Percentiles rank a stretch among this genome's conserved stretches.
Conservation (phyloP, 352 stramenopile genomes). For the Phytophthora citricola region DNA sequence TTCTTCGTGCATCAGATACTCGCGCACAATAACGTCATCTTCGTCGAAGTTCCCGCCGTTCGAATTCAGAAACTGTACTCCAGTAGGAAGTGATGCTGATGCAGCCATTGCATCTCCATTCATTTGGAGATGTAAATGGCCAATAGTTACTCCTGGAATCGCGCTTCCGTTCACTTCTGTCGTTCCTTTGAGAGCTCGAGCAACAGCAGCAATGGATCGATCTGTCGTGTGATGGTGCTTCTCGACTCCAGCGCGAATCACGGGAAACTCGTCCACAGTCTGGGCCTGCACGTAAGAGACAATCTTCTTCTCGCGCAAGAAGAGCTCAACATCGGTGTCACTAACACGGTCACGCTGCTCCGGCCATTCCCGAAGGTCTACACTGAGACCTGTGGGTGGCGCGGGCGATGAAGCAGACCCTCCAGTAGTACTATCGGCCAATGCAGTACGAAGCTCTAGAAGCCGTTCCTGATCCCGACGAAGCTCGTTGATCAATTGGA, state of each 20-base stretch:
- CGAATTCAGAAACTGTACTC: neutral
- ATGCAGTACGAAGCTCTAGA: constrained; percentile 47
- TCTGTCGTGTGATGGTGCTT: constrained; percentile 33
- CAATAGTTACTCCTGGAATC: constrained; percentile 19
- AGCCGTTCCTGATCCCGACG: constrained; percentile 62
- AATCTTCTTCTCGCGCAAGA: constrained; percentile 62
- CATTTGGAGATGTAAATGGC: constrained; percentile 35
- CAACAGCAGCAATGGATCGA: constrained; percentile 41
- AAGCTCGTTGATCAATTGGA: constrained; percentile 80
- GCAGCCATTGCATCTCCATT: constrained; percentile 8
- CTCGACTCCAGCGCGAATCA: constrained; percentile 14
- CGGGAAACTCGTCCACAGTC: neutral
- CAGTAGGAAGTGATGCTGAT: constrained; percentile 1
- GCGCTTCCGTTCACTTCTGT: neutral
- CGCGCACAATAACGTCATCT: constrained; percentile 54
- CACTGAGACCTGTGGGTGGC: constrained; percentile 22
- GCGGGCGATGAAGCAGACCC: neutral
- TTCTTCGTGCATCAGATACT: constrained; percentile 75
- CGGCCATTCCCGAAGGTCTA: constrained; percentile 88
- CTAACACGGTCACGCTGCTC: constrained; percentile 88
- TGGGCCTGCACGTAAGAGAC: constrained; percentile 38
- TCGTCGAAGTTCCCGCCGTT: constrained; percentile 41
- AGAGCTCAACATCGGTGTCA: constrained; percentile 82
- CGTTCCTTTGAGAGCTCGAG: constrained; percentile 35
- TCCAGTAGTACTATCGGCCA: constrained; percentile 26